Evolutionary conservation across 1,284 basidiomycete genomes (phyloP).

Genomic region (Ustilago hordei): DNA sequence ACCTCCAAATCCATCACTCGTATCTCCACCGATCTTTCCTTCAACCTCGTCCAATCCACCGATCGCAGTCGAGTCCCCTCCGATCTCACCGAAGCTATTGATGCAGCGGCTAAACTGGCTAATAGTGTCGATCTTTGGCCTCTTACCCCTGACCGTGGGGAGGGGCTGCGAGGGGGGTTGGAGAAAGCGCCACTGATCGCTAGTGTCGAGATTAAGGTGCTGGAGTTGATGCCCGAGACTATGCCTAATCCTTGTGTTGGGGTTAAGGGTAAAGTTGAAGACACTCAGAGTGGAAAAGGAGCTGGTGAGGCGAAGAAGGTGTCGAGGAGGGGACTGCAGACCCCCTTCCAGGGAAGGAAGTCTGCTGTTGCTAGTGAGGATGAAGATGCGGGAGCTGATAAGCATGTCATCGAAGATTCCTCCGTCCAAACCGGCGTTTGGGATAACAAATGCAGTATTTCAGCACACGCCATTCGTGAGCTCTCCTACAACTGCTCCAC

Average conservation of each 20-base stretch:
- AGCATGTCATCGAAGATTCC: not conserved
- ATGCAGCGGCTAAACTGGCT: conserved; percentile 34
- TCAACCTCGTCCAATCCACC: conserved; percentile 70
- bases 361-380: not conserved
- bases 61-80: conserved; percentile 32
- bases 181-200: conserved; percentile 54
- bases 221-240: conserved; percentile 34
- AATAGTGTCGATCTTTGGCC: conserved; percentile 73
- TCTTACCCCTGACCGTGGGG: conserved; percentile 74
- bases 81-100: conserved; percentile 75
- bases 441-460: conserved; percentile 35
- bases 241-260: conserved; percentile 27
- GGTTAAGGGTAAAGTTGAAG: not conserved
- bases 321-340: conserved; percentile 8
- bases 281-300: not conserved
- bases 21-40: conserved; percentile 73
- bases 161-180: conserved; percentile 70
- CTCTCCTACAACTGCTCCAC: conserved; percentile 21
- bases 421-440: conserved; percentile 1
- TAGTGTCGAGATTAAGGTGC: conserved; percentile 40
- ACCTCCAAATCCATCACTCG: conserved; percentile 71
- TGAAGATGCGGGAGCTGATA: not conserved
- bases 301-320: not conserved
- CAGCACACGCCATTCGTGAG: conserved; percentile 19
- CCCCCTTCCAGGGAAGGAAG: conserved; percentile 19